Evolutionary conservation across 164 flowering plant genomes (phyloP).

Genomic region (Warburgia ugandensis): DNA sequence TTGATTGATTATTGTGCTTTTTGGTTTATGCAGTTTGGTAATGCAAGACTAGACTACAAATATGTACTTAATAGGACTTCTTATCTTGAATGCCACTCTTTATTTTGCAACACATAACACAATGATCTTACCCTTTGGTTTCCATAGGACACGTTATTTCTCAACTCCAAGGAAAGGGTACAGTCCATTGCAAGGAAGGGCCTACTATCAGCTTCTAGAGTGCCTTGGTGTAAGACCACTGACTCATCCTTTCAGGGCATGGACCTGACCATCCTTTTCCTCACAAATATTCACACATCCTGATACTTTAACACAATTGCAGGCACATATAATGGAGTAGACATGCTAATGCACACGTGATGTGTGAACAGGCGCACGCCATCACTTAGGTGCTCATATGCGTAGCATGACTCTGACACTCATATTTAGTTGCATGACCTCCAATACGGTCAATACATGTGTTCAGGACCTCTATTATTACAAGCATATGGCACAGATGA

Average conservation of each 20-base stretch:
- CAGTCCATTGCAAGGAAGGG: constrained; percentile 97
- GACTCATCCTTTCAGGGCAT: neutral
- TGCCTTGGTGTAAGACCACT: constrained; percentile 80
- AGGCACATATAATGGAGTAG: no score
- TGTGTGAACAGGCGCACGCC: no score
- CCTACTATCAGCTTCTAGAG: constrained; percentile 92
- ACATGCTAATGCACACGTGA: no score
- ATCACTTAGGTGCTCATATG: no score
- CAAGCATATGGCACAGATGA: no score
- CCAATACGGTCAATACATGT: no score
- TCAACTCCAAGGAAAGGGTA: constrained; percentile 89
- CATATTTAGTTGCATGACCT: no score
- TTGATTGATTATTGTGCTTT: no score
- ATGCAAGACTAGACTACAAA: neutral
- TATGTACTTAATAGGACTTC: neutral
- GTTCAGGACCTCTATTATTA: no score
- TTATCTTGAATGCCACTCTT: neutral
- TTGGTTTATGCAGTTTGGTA: no score
- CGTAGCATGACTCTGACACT: no score
- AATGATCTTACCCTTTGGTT: neutral
- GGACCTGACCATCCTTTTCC: no score
- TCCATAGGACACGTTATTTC: constrained; percentile 84
- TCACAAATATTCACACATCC: neutral
- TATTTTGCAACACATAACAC: neutral
- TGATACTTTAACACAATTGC: neutral